These are phyloP conservation scores for Ophiostoma populinum DNA, from an alignment of 2,329 filamentous ascomycete genomes.

Conservation along the genomic window DNA sequence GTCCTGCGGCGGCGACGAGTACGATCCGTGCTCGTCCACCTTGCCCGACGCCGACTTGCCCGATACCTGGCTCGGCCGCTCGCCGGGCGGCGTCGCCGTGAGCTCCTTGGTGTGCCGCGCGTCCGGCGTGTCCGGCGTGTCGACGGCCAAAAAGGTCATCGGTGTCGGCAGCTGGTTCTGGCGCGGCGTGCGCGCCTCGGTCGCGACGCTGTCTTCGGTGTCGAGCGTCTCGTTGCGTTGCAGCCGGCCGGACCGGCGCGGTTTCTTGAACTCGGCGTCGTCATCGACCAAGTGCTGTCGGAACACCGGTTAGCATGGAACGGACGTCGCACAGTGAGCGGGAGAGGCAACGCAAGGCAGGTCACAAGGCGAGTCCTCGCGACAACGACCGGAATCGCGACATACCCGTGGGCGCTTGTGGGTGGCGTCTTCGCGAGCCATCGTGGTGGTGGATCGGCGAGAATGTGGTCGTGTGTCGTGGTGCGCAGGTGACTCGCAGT, in stretches of 20 bases:
- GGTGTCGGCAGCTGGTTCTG: constrained; percentile 58
- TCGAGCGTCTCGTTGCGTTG: constrained; percentile 23
- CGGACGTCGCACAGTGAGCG: background rate
- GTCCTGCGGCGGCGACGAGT: constrained; percentile 43
- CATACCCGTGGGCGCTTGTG: constrained; percentile 17
- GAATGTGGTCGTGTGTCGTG: too few relatives aligned
- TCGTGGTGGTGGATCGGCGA: too few relatives aligned
- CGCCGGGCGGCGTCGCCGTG: constrained; percentile 52
- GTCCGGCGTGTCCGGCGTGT: constrained; percentile 30
- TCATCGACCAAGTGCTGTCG: constrained; percentile 45
- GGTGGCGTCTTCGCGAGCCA: constrained; percentile 14
- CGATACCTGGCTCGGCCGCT: constrained; percentile 36
- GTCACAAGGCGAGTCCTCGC: background rate
- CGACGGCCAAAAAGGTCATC: constrained; percentile 41
- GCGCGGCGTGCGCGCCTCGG: constrained; percentile 3
- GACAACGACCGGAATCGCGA: too few relatives aligned
- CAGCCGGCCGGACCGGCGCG: constrained; percentile 59
- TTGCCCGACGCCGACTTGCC: constrained; percentile 18
- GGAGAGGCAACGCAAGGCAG: background rate
- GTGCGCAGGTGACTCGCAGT: too few relatives aligned
- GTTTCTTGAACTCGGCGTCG: constrained; percentile 60
- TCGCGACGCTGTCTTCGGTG: constrained; percentile 5
- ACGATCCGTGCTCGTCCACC: constrained; percentile 21
- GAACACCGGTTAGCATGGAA: constrained; percentile 11
- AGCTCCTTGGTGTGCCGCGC: constrained; percentile 42